Conservation (phyloP, 768 basidiomycete species). For the Coprinellus aureogranulatus region DNA sequence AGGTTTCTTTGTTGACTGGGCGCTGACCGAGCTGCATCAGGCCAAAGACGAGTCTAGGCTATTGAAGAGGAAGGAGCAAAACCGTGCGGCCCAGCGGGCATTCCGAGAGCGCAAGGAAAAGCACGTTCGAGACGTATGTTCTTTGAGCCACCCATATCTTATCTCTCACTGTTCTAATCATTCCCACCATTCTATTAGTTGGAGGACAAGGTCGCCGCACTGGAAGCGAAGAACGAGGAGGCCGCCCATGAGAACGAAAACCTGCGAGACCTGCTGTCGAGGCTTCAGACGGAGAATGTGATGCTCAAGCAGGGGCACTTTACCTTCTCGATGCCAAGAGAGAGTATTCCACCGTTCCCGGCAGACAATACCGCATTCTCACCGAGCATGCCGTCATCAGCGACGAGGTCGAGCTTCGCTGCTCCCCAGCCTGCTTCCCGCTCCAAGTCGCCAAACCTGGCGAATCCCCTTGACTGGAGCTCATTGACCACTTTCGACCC, state of each 20-base stretch:
- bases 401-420: slow-evolving; percentile 29
- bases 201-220: slow-evolving; percentile 85
- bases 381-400: slow-evolving; percentile 17
- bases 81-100: slow-evolving; percentile 93
- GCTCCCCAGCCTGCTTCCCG: slow-evolving; percentile 20
- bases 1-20: slow-evolving; percentile 1
- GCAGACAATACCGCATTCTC: slow-evolving; percentile 17
- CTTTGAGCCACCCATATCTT: not conserved
- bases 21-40: slow-evolving; percentile 14
- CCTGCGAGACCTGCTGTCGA: slow-evolving; percentile 76
- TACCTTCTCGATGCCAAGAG: slow-evolving; percentile 73
- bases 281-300: slow-evolving; percentile 86
- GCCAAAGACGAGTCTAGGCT: slow-evolving; percentile 71
- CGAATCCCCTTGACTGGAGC: slow-evolving; percentile 59
- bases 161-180: slow-evolving; percentile 6
- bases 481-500: slow-evolving; percentile 72
- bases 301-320: slow-evolving; percentile 78
- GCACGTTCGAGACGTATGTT: slow-evolving; percentile 90
- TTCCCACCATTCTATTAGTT: slow-evolving; percentile 56
- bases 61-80: slow-evolving; percentile 93
- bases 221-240: slow-evolving; percentile 78
- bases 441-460: slow-evolving; percentile 32
- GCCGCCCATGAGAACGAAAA: slow-evolving; percentile 82
- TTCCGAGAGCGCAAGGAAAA: slow-evolving; percentile 97
- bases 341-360: slow-evolving; percentile 11